These are phyloP conservation scores for Gossypium raimondii DNA, from an alignment of 345 rosid species.

Conservation along the genomic window DNA sequence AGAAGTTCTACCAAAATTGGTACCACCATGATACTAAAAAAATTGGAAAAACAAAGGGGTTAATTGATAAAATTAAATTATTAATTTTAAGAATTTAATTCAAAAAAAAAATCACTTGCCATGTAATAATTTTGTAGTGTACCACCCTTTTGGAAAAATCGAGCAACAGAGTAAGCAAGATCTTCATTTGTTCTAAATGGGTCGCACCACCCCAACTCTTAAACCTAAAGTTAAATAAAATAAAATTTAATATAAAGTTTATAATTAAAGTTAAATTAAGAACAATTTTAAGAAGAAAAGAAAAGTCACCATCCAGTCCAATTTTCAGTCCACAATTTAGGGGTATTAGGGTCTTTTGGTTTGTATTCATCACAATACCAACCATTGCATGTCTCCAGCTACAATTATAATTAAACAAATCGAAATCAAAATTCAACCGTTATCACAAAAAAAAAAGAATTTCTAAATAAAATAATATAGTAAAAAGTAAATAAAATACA, in stretches of 20 bases:
- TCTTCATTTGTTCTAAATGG: conserved; percentile 60
- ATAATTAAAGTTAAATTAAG: no score
- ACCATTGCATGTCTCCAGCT: conserved; percentile 60
- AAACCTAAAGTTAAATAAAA: conserved; percentile 29
- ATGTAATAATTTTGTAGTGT: conserved; percentile 64
- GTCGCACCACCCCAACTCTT: conserved; percentile 52
- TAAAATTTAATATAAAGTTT: not conserved
- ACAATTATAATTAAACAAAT: not conserved
- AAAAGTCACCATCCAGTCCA: conserved; percentile 60
- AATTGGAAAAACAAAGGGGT: not conserved
- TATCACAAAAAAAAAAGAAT: no score
- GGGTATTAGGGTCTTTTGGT: conserved; percentile 34
- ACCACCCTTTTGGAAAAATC: conserved; percentile 56
- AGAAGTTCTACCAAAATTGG: conserved; percentile 51
- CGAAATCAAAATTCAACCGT: not conserved
- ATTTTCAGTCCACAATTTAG: conserved; percentile 70
- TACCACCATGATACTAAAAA: conserved; percentile 67
- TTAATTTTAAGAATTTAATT: not conserved
- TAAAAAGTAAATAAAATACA: no score
- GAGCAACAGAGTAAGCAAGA: conserved; percentile 53
- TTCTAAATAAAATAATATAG: no score
- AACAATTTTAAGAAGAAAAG: not conserved
- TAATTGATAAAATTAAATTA: not conserved
- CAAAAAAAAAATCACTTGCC: conserved; percentile 23
- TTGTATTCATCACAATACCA: conserved; percentile 46